Evolutionary conservation across 306 rosid genomes (phyloP).

Genomic region (Sesbania bispinosa): DNA sequence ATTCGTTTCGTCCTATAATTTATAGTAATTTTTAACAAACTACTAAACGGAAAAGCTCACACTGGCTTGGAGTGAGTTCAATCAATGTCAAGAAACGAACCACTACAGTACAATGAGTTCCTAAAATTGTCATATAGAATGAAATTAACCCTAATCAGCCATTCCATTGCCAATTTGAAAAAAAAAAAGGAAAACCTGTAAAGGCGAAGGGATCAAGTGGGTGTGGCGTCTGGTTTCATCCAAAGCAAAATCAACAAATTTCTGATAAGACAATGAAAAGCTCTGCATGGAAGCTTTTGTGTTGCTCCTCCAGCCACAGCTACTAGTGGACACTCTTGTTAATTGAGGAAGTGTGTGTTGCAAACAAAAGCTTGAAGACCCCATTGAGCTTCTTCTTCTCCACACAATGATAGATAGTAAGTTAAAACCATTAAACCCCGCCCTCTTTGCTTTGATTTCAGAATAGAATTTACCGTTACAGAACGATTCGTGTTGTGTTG

Average conservation of each 20-base stretch:
- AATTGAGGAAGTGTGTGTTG: constrained; percentile 2
- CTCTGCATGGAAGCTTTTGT: neutral
- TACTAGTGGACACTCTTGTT: neutral
- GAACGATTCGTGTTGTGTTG: too few species aligned
- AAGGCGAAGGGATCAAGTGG: constrained; percentile 40
- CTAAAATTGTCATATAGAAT: neutral
- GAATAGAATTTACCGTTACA: neutral
- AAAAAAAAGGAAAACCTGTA: constrained; percentile 33
- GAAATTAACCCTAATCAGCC: neutral
- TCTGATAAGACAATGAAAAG: constrained; percentile 33
- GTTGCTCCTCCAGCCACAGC: constrained; percentile 1
- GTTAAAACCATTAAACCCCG: neutral
- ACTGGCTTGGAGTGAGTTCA: too few species aligned
- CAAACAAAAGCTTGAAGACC: constrained; percentile 25
- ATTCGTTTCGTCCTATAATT: too few species aligned
- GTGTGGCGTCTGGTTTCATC: constrained; percentile 39
- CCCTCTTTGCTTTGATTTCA: neutral
- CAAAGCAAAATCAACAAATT: constrained; percentile 43
- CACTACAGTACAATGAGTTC: neutral
- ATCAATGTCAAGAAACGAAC: neutral
- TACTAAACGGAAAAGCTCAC: too few species aligned
- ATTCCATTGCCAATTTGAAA: neutral
- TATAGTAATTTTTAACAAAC: too few species aligned
- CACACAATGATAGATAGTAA: too few species aligned
- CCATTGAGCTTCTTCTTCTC: too few species aligned